phyloP scores from a whole-genome alignment of 2,329 filamentous ascomycete genomes.

The Didymella arachidicola region DNA sequence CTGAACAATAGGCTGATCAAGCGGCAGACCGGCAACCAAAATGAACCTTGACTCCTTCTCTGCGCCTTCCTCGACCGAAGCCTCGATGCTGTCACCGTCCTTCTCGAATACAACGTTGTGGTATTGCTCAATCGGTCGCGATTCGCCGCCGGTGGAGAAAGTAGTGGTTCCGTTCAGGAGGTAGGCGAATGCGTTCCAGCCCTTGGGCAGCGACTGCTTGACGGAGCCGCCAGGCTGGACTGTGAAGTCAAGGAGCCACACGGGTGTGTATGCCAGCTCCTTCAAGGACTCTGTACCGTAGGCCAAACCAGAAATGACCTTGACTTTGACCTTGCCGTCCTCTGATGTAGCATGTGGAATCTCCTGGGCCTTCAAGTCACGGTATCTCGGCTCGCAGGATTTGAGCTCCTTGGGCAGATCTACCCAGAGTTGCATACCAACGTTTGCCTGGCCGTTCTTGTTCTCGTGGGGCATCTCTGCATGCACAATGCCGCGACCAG shows the following conservation, averaged over 20 bases:
- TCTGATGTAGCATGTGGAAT: conserved; percentile 79
- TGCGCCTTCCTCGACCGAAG: conserved; percentile 71
- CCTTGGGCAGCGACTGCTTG: conserved; percentile 75
- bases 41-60: conserved; percentile 68
- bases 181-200: conserved; percentile 93
- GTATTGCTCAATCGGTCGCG: conserved; percentile 67
- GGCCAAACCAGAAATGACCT: conserved; percentile 87
- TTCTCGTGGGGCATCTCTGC: conserved; percentile 92
- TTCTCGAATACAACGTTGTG: conserved; percentile 91
- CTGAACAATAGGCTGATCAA: conserved; percentile 52
- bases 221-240: conserved; percentile 81
- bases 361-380: conserved; percentile 79
- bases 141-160: conserved; percentile 56
- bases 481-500: conserved; percentile 89
- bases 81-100: conserved; percentile 76
- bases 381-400: conserved; percentile 88
- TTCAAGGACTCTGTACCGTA: conserved; percentile 86
- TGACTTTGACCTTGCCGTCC: conserved; percentile 77
- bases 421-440: conserved; percentile 95
- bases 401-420: conserved; percentile 85
- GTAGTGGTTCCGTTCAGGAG: conserved; percentile 75
- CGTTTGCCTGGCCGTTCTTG: conserved; percentile 75
- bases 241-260: conserved; percentile 91
- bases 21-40: conserved; percentile 75
- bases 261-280: conserved; percentile 93